Evolutionary conservation across 129 eudicot species (phyloP), one percentile per base, ranked within the genome.

Genomic region (Oenanthe sinensis): DNA sequence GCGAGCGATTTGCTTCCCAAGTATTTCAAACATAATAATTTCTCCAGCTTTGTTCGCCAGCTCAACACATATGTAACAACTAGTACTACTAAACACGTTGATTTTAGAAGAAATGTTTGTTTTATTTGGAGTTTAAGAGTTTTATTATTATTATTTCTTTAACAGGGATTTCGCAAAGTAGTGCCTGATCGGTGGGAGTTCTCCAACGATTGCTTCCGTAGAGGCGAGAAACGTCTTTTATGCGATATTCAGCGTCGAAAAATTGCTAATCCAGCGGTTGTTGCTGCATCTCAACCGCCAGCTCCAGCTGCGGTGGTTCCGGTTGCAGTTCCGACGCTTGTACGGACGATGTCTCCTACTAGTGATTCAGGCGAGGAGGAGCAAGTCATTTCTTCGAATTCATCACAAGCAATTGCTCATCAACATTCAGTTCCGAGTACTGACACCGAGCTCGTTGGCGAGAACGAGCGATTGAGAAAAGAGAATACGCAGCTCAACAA

Each of bases 141-240:
- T 33, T 33, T 33, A 33, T 33, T 33, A 33, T 33, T 33, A 33
- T 33, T 33, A 33, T 33, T 33, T 33, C 36, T 79, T 69, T 58
- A 33, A 40, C 30, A 93, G 96, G 98, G 98, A 78, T 93, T 93
- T 37, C 80, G 92, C 71, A 93, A 93, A 58, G 88, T 87, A 9
- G 96, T 84, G 24, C 87, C 94, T 4, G 98, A 93, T 79, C 85
- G 97, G 7, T 92, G 98, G 98, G 98, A 92, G 46, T 92, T 92
- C 45, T 84, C 93, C 0, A 85, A 92, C 39, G 98, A 90, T 40
- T 82, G 87, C 75, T 93, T 93, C 8, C 85, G 86, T 42, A 80
- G 86, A 75, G 97, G 94, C 42, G 89, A 93, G 39, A 93, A 87
- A 87, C 75, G 79, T 5, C 81, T 93, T 30, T 84, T 93, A n/a